Evolutionary conservation across 768 basidiomycete genomes (phyloP), one percentile per base, ranked within the genome.

Genomic region (Phylloporus arenicola): DNA sequence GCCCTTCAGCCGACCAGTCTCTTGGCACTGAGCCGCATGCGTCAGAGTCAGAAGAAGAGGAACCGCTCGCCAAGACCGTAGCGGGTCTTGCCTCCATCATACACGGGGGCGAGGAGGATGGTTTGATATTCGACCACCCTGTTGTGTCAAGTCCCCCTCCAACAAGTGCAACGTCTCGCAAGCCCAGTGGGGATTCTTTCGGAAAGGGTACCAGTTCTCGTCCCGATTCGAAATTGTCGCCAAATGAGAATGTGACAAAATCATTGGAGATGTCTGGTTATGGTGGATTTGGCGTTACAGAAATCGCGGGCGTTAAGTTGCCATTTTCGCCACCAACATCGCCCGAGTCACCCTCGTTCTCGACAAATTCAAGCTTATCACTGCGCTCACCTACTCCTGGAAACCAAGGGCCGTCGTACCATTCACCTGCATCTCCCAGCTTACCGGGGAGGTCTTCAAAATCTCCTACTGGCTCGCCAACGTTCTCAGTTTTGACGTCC

Each of bases 191-290:
- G n/a, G 74, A 75, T 7, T 75, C 73, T 13, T 56, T 59, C 25
- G 60, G 55, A 9, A 63, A 40, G 12, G 53, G 55, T 17, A 22
- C 68, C 17, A 50, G 62, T 42, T 72, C 72, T 17, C 67, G 71
- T 10, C 68, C 72, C 13, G 73, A 72, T 42, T 75, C 74, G n/a
- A 73, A 70, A 50, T 55, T 70, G 35, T 64, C 68, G 5, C 65
- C 68, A 6, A 64, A 45, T 10, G 68, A 68, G 19, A 64, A 48
- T 45, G 16, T 29, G 13, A 40, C 44, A 46, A 68, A 57, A 35
- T 54, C 57, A 43, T 57, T 55, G 12, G 67, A 68, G 44, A 46
- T 24, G 11, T 49, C 53, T 20, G 45, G 43, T 20, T 50, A 50
- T 22, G 31, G 41, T 47, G 57, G 51, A 33, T 4, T 30, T 30